Conservation (phyloP, 768 basidiomycete species). For the Lyophyllum atratum region DNA sequence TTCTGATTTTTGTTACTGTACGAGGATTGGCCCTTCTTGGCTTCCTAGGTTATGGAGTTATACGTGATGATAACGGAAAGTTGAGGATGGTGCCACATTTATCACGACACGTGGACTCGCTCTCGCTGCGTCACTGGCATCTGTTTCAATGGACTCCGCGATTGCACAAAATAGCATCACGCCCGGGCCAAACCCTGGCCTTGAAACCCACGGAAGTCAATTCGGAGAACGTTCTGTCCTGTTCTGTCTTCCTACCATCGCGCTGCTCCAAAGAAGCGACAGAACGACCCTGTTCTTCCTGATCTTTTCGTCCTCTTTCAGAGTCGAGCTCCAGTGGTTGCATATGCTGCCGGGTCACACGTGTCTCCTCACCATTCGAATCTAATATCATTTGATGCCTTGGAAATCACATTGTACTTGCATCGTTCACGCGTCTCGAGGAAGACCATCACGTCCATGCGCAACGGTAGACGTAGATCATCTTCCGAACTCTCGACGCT, state of each 20-base stretch:
- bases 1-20: too few species aligned
- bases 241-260: neutral
- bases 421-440: neutral
- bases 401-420: neutral
- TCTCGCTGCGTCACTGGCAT: too few species aligned
- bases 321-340: neutral
- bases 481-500: neutral
- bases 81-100: too few species aligned
- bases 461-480: neutral
- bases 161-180: too few species aligned
- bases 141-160: too few species aligned
- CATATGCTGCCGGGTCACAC: slow-evolving; percentile 3
- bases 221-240: neutral
- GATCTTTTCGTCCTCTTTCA: neutral
- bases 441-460: neutral
- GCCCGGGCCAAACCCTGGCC: too few species aligned
- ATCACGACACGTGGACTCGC: too few species aligned
- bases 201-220: too few species aligned
- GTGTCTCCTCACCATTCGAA: neutral
- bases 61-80: too few species aligned
- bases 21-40: too few species aligned
- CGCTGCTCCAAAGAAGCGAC: neutral
- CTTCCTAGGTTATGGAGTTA: too few species aligned
- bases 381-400: slow-evolving; percentile 2
- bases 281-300: neutral